phyloP scores from a whole-genome alignment of 495 filamentous ascomycete species.

The Penicillium diatomitis region DNA sequence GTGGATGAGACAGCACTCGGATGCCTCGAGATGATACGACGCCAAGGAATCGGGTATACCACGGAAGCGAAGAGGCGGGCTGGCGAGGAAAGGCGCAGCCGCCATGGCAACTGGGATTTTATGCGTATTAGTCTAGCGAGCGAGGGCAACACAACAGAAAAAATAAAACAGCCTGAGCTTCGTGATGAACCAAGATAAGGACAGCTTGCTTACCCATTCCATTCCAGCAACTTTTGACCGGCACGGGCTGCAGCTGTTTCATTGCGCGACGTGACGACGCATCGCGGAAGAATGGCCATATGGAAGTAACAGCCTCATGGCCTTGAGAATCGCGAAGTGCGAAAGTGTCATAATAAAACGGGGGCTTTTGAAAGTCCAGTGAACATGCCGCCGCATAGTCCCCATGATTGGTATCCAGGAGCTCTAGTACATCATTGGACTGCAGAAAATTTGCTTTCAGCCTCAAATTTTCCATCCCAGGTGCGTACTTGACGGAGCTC shows the following conservation, averaged over 20 bases:
- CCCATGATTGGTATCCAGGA: conserved; percentile 65
- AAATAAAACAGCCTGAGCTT: too few relatives aligned
- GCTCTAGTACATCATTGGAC: conserved; percentile 54
- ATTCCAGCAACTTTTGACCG: conserved; percentile 77
- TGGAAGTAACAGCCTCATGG: conserved; percentile 49
- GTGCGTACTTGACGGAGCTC: background rate
- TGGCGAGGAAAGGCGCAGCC: conserved; percentile 46
- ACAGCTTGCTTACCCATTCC: conserved; percentile 45
- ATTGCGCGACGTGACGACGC: conserved; percentile 49
- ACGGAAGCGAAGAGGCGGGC: conserved; percentile 50
- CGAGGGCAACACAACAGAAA: too few relatives aligned
- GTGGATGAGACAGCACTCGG: conserved; percentile 79
- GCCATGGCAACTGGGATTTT: conserved; percentile 40
- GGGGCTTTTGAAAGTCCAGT: conserved; percentile 63
- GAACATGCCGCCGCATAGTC: conserved; percentile 75
- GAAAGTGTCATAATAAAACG: conserved; percentile 74
- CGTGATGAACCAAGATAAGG: too few relatives aligned
- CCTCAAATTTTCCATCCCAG: background rate
- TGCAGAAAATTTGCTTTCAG: background rate
- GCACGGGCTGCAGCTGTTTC: conserved; percentile 45
- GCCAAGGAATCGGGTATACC: conserved; percentile 64
- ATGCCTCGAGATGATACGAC: conserved; percentile 59
- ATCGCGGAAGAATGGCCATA: conserved; percentile 72
- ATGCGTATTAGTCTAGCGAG: conserved; percentile 1
- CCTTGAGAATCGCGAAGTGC: conserved; percentile 67